Percentiles rank a stretch among this genome's conserved stretches.
These are phyloP conservation scores for Ustanciosporium gigantosporum DNA, from an alignment of 1,284 basidiomycete species.

Conservation along the genomic window DNA sequence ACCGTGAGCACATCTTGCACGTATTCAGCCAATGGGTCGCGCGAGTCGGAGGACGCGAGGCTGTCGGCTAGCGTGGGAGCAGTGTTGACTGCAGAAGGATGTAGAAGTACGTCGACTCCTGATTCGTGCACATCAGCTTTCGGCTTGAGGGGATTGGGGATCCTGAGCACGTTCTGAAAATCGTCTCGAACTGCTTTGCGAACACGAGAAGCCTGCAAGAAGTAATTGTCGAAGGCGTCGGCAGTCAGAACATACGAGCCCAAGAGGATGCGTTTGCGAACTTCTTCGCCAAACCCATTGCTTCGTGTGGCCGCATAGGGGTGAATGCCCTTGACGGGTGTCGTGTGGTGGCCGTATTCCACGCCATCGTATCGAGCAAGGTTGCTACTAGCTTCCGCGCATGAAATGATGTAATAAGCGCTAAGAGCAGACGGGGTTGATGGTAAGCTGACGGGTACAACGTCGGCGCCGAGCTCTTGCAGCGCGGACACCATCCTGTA, in stretches of 20 bases:
- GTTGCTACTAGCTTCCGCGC: constrained; percentile 91
- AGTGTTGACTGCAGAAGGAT: constrained; percentile 65
- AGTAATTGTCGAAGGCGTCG: constrained; percentile 94
- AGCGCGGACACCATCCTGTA: constrained; percentile 67
- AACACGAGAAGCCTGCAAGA: constrained; percentile 84
- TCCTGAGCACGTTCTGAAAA: constrained; percentile 70
- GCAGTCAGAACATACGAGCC: constrained; percentile 90
- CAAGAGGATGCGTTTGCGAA: constrained; percentile 82
- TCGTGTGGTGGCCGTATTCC: constrained; percentile 63
- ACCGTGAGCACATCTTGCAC: constrained; percentile 91
- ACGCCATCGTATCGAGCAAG: constrained; percentile 88
- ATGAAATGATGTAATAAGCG: constrained; percentile 92
- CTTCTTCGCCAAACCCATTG: constrained; percentile 78
- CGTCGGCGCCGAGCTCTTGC: constrained; percentile 69
- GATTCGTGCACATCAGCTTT: constrained; percentile 8
- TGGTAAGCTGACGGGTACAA: constrained; percentile 78
- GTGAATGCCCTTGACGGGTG: constrained; percentile 2
- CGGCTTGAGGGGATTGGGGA: constrained; percentile 35
- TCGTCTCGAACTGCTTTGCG: constrained; percentile 74
- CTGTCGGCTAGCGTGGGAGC: constrained; percentile 40
- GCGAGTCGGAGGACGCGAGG: background rate
- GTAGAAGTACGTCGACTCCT: constrained; percentile 77
- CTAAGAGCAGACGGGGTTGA: constrained; percentile 78
- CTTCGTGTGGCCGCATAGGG: constrained; percentile 63
- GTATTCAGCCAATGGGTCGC: constrained; percentile 64